A percentile compares a stretch with the other conserved stretches of the same genome.
These are phyloP conservation scores for Rosa multiflora DNA, from an alignment of 306 rosid species.

Conservation along the genomic window DNA sequence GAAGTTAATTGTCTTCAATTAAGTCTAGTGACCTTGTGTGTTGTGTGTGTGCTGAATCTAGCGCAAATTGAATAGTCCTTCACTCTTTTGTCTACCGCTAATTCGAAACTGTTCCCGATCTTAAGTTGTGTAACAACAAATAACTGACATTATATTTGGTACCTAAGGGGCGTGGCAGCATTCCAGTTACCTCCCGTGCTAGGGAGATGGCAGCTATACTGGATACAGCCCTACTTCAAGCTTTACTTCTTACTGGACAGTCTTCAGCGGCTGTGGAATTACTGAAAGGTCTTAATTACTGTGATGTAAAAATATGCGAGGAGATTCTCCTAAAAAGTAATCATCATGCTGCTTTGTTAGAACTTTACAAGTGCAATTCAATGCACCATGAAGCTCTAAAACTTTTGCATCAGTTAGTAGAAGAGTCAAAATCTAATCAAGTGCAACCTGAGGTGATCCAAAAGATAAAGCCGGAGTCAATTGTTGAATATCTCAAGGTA, in stretches of 20 bases:
- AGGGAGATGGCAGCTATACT: conserved; percentile 91
- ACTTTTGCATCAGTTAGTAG: conserved; percentile 75
- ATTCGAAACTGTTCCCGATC: background rate
- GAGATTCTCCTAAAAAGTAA: conserved; percentile 72
- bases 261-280: conserved; percentile 68
- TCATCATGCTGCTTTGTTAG: conserved; percentile 70
- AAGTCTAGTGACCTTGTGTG: background rate
- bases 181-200: conserved; percentile 70
- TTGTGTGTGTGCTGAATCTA: background rate
- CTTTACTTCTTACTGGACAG: conserved; percentile 90
- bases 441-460: conserved; percentile 50
- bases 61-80: background rate
- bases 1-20: background rate
- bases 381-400: conserved; percentile 93
- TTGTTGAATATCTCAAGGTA: conserved; percentile 98
- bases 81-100: background rate
- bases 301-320: conserved; percentile 83
- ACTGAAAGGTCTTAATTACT: conserved; percentile 77
- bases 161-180: conserved; percentile 66
- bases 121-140: background rate
- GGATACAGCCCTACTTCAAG: conserved; percentile 92
- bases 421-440: conserved; percentile 66
- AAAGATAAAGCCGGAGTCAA: conserved; percentile 77
- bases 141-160: conserved; percentile 24
- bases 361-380: conserved; percentile 86